Conservation (phyloP, 1,139 yeast genomes). For the Meyerozyma smithsonii region DNA sequence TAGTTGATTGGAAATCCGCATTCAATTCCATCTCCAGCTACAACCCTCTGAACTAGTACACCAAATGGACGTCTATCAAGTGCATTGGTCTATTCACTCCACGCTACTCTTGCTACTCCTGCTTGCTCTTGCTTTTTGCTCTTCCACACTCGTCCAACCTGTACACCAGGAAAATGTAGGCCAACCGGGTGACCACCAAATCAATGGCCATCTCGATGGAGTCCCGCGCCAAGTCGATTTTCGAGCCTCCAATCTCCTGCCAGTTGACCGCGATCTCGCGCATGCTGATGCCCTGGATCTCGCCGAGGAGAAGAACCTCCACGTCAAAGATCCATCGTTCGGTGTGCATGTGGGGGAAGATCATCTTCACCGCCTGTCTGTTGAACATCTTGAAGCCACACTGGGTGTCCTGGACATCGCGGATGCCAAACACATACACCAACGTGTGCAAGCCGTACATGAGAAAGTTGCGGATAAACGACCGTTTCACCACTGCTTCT, state of each 20-base stretch:
- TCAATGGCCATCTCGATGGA: conserved; percentile 95
- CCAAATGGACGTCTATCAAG: no score
- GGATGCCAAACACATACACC: conserved; percentile 83
- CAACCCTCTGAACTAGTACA: no score
- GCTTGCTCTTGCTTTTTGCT: conserved; percentile 11
- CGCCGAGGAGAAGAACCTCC: conserved; percentile 79
- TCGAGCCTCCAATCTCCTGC: conserved; percentile 96
- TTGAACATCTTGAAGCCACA: conserved; percentile 96
- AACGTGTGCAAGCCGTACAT: conserved; percentile 91
- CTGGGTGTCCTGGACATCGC: conserved; percentile 86
- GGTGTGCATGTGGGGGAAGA: conserved; percentile 91
- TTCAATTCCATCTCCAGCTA: no score
- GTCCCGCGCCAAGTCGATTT: conserved; percentile 87
- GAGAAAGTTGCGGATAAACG: conserved; percentile 79
- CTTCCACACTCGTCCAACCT: conserved; percentile 32
- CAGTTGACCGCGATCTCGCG: conserved; percentile 84
- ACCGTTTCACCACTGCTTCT: conserved; percentile 91
- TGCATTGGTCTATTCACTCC: not conserved
- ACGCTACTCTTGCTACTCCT: no score
- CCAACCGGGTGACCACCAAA: conserved; percentile 83
- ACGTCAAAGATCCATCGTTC: conserved; percentile 99
- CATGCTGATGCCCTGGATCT: conserved; percentile 61
- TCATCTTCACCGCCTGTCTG: conserved; percentile 52
- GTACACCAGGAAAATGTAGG: conserved; percentile 81
- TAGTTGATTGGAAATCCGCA: no score